phyloP scores from a whole-genome alignment of 495 filamentous ascomycete species.

The Achaetomiella virescens region DNA sequence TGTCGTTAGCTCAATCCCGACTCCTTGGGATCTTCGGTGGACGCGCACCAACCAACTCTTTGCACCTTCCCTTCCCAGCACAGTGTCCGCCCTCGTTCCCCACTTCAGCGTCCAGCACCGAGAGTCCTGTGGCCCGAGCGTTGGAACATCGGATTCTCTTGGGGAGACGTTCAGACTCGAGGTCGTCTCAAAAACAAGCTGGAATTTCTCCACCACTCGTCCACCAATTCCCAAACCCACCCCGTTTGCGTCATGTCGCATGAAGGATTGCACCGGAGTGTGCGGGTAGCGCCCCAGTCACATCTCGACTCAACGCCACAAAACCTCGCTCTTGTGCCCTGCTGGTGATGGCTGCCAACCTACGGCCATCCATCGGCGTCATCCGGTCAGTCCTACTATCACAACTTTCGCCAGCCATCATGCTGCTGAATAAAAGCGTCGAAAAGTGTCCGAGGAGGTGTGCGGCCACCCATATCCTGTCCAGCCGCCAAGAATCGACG shows the following conservation, averaged over 20 bases:
- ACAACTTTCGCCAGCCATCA: not conserved
- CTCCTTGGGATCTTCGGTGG: conserved; percentile 26
- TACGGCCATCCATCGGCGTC: conserved; percentile 6
- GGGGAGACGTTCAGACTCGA: not conserved
- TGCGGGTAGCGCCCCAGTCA: conserved; percentile 10
- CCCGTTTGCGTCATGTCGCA: conserved; percentile 12
- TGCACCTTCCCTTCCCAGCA: conserved; percentile 1
- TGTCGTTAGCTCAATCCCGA: conserved; percentile 32
- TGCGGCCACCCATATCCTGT: not conserved
- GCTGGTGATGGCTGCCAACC: conserved; percentile 12
- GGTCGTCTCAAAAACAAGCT: not conserved
- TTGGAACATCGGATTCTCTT: not conserved
- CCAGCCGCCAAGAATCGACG: conserved; percentile 11
- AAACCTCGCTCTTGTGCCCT: not conserved
- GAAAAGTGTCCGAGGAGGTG: no score
- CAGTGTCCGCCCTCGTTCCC: not conserved
- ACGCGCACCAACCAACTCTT: not conserved
- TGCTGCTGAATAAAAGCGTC: no score
- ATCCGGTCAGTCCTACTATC: conserved; percentile 2
- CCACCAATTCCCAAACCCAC: not conserved
- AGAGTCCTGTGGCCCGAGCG: conserved; percentile 2
- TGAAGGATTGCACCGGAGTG: conserved; percentile 15
- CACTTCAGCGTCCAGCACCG: not conserved
- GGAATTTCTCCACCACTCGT: conserved; percentile 6
- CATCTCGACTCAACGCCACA: conserved; percentile 10